These are phyloP conservation scores for Alternaria arborescens DNA, from an alignment of 2,329 filamentous ascomycete genomes.

Conservation along the genomic window DNA sequence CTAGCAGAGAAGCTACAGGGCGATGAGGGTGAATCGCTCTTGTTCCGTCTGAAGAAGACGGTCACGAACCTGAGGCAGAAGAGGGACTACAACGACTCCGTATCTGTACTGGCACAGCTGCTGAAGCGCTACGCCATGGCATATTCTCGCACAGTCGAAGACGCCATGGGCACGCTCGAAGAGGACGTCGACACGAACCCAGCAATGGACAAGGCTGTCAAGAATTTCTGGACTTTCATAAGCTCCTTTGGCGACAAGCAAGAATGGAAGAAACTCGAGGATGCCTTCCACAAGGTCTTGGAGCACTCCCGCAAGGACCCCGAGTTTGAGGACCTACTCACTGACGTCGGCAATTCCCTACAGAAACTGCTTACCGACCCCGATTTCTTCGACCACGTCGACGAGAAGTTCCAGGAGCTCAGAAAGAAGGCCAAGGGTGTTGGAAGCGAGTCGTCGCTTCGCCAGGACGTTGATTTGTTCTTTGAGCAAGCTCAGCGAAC, in stretches of 20 bases:
- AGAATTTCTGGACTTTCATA: conserved; percentile 82
- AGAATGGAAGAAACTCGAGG: conserved; percentile 79
- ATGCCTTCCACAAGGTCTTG: conserved; percentile 73
- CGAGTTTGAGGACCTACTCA: conserved; percentile 80
- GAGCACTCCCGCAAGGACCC: conserved; percentile 79
- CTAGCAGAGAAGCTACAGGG: conserved; percentile 76
- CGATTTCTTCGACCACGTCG: conserved; percentile 80
- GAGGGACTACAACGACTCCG: conserved; percentile 84
- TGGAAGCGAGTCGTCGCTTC: conserved; percentile 71
- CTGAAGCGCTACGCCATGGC: conserved; percentile 79
- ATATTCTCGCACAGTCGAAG: conserved; percentile 77
- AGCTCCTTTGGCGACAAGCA: conserved; percentile 78
- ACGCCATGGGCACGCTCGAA: conserved; percentile 71
- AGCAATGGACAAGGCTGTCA: conserved; percentile 77
- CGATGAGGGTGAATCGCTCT: conserved; percentile 75
- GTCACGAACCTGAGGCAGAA: conserved; percentile 77
- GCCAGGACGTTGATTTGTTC: conserved; percentile 76
- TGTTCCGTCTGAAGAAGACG: conserved; percentile 78
- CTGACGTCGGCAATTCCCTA: conserved; percentile 75
- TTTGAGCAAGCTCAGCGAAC: conserved; percentile 74
- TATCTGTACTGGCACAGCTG: conserved; percentile 78
- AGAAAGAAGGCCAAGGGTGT: conserved; percentile 65
- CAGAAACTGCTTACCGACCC: conserved; percentile 87
- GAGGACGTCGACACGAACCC: conserved; percentile 77
- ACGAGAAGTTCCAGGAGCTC: conserved; percentile 69